Conservation (phyloP, 2,329 filamentous ascomycete species). For the Aspergillus aculeatus region DNA sequence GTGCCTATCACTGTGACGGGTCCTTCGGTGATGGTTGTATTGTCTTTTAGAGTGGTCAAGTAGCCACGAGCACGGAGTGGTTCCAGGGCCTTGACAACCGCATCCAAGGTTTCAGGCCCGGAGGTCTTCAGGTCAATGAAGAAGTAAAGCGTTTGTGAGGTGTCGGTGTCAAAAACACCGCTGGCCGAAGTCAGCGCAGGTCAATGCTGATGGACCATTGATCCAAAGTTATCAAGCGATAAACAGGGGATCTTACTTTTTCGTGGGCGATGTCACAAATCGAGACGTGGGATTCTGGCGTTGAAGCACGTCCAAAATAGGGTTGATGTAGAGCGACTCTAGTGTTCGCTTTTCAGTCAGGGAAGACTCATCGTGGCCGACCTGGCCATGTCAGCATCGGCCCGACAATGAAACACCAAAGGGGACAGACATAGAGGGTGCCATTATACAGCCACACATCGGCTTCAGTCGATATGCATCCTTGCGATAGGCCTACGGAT, state of each 20-base stretch:
- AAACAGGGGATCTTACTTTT: constrained; percentile 42
- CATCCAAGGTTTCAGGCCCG: constrained; percentile 55
- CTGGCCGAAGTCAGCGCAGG: constrained; percentile 16
- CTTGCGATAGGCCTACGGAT: constrained; percentile 52
- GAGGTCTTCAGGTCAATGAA: constrained; percentile 65
- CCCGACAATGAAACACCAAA: not conserved
- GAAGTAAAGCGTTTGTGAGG: constrained; percentile 60
- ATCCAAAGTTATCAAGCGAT: not conserved
- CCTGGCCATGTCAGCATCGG: constrained; percentile 31
- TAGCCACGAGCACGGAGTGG: constrained; percentile 56
- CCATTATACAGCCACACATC: constrained; percentile 61
- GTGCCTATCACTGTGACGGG: constrained; percentile 64
- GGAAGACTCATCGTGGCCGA: constrained; percentile 56
- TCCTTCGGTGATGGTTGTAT: constrained; percentile 46
- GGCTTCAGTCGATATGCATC: constrained; percentile 59
- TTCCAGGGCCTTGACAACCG: constrained; percentile 55
- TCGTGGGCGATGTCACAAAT: constrained; percentile 50
- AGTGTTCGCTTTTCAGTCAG: constrained; percentile 56
- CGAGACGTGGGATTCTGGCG: constrained; percentile 55
- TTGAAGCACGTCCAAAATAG: constrained; percentile 56
- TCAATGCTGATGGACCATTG: not conserved
- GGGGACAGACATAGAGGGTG: constrained; percentile 51
- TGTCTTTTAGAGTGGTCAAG: constrained; percentile 52
- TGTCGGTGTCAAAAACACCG: constrained; percentile 60
- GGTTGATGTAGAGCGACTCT: constrained; percentile 58